Base-by-base conservation (phyloP, 192 early-diverging fungal genomes). In the Jimgerdemannia lactiflua region DNA sequence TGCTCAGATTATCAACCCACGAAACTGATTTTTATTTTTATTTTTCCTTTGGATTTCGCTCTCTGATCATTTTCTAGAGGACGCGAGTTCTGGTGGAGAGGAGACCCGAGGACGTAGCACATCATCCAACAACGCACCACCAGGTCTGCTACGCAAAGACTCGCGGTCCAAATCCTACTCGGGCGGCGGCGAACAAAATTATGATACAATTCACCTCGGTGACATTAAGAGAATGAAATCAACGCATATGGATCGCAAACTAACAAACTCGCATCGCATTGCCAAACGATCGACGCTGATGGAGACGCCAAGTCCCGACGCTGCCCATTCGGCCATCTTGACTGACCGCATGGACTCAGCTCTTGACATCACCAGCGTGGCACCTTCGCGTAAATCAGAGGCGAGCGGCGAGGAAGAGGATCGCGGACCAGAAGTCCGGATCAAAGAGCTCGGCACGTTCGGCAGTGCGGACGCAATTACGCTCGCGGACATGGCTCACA, bases 201-300 rank as follows among this genome's bases (percentile, higher is more conserved):
- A 81, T 66, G 79, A 83, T 39, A 49, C 83, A 4, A 85, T 88
- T 44, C 82, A 88, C 72, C 74, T 85, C 6, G 79, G 80, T 3
- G 88, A 89, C 69, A 88, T 89, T 63, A 88, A 88, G 66, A 85
- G 87, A 39, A 84, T 87, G 64, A 89, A 88, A 71, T 88, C 88
- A n/a, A 84, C 84, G 4, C 85, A 86, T 17, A 67, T 87, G 70
- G 86, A 87, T 70, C 75, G 83, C 4, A 87, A 87, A 49, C 70
- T 87, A 14, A 84, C 86, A 9, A 82, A 80, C 68, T 87, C 86
- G 64, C 83, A 83, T 14, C 77, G 83, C 19, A 67, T 88, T 29
- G 85, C 83, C 11, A 88, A 85, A 64, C 77, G 85, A 74, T 81
- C 83, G n/a, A 85, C 82, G 41, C 73, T 89, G 18, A 84, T 89